Evolutionary conservation across 768 basidiomycete genomes (phyloP).

Genomic region (Daedaleopsis sinensis): DNA sequence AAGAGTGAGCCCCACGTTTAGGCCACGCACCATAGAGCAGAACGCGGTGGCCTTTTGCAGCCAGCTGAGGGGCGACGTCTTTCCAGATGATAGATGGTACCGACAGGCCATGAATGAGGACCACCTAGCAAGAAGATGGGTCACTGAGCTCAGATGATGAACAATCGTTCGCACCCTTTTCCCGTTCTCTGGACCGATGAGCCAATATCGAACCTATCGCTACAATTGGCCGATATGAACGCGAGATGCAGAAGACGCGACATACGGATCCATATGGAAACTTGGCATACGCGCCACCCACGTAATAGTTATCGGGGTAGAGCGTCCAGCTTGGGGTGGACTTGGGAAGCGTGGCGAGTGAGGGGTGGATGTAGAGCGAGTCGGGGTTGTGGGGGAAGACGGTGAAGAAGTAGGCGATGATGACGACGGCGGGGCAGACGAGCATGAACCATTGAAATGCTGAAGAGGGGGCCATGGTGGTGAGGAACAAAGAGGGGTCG

Average conservation of each 20-base stretch:
- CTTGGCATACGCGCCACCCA: constrained; percentile 61
- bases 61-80: constrained; percentile 69
- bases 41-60: constrained; percentile 67
- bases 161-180: constrained; percentile 49
- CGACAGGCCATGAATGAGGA: constrained; percentile 78
- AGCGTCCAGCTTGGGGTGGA: constrained; percentile 64
- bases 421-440: constrained; percentile 60
- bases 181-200: constrained; percentile 71
- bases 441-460: constrained; percentile 50
- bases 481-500: constrained; percentile 5
- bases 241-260: constrained; percentile 16
- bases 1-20: neutral
- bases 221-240: constrained; percentile 7
- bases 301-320: constrained; percentile 72
- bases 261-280: constrained; percentile 68
- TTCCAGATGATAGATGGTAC: constrained; percentile 80
- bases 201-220: constrained; percentile 73
- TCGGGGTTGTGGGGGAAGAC: constrained; percentile 66
- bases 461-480: constrained; percentile 28
- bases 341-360: constrained; percentile 60
- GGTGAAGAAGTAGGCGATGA: constrained; percentile 63
- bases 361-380: constrained; percentile 52
- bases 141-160: neutral
- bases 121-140: constrained; percentile 48
- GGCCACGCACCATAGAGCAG: constrained; percentile 64